Base-by-base conservation (phyloP, 73 alveolate species). In the Paramecium sonneborni region DNA sequence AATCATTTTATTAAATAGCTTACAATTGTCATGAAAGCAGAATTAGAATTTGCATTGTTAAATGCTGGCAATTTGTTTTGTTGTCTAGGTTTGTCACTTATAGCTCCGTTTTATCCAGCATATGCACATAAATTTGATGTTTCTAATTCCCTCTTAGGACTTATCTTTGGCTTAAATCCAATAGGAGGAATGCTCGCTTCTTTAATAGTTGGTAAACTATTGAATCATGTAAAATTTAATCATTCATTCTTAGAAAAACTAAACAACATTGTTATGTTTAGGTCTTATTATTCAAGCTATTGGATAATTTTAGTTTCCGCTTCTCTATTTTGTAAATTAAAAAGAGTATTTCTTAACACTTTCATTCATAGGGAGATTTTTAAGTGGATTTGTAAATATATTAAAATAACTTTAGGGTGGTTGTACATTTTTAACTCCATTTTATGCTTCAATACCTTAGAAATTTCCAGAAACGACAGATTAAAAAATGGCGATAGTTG, bases 111-210 rank as follows among this genome's bases (percentile, higher is more conserved):
- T 46, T 79, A 30, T 9, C 90, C 76, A 12, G 28, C 76, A 0
- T 43, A 43, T 23, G 90, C 72, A 1, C 15, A 41, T 11, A 12
- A 21, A 23, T 43, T 10, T 14, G 67, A 41, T 14, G 24, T 79
- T 12, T 18, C 55, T 46, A 79, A 44, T 9, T 7, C 44, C 21
- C 18, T 79, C 10, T 26, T 79, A 79, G 90, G 90, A 24, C 24
- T 43, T 14, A 79, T 79, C 39, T 79, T 79, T 44, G 69, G 74
- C 3, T 11, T 46, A 21, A 38, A 79, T 79, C 90, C 90, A 5
- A 21, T 76, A 15, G 88, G 88, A 37, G 69, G 69, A 9, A 37
- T 41, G 37, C 2, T 76, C 18, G 88, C 70, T 14, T 76, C 88
- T 1, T 39, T 76, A 43, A 76, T 76, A 12, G 12, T 76, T 15